Conservation (phyloP, 805 yeast genomes). For the Ogataea zsoltii region DNA sequence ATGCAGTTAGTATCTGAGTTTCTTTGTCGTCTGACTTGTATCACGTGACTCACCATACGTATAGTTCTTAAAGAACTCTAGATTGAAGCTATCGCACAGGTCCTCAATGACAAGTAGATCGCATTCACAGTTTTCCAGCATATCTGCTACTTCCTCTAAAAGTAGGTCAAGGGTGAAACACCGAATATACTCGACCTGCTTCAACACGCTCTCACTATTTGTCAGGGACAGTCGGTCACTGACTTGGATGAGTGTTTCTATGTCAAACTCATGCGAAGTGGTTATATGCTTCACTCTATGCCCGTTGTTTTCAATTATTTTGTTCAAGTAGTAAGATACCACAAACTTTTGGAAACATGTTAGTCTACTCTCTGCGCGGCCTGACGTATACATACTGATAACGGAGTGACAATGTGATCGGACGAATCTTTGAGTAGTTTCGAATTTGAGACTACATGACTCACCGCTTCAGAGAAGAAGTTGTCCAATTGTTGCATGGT, state of each 20-base stretch:
- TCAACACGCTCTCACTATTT: neutral
- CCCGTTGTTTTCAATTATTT: neutral
- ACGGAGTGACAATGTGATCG: constrained; percentile 11
- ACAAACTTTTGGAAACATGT: constrained; percentile 14
- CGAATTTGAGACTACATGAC: constrained; percentile 9
- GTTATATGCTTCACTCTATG: constrained; percentile 20
- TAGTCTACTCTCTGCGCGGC: neutral
- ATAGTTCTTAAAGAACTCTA: constrained; percentile 25
- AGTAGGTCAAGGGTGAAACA: constrained; percentile 18
- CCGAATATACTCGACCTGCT: constrained; percentile 14
- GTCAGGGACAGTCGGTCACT: neutral
- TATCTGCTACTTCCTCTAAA: constrained; percentile 11
- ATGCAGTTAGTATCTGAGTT: constrained; percentile 7
- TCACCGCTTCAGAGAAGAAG: constrained; percentile 9
- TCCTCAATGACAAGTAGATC: constrained; percentile 31
- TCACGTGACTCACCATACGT: constrained; percentile 24
- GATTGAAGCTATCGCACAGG: constrained; percentile 28
- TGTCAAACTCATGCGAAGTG: constrained; percentile 16
- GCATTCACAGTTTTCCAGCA: constrained; percentile 17
- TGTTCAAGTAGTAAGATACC: constrained; percentile 18
- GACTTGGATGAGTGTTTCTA: constrained; percentile 8
- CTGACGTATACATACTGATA: constrained; percentile 14
- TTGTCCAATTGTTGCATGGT: constrained; percentile 3
- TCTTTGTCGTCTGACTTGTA: neutral
- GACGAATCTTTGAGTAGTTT: constrained; percentile 5